Conservation (phyloP, 148 eudicot genomes). For the Heliamphora exappendiculata region DNA sequence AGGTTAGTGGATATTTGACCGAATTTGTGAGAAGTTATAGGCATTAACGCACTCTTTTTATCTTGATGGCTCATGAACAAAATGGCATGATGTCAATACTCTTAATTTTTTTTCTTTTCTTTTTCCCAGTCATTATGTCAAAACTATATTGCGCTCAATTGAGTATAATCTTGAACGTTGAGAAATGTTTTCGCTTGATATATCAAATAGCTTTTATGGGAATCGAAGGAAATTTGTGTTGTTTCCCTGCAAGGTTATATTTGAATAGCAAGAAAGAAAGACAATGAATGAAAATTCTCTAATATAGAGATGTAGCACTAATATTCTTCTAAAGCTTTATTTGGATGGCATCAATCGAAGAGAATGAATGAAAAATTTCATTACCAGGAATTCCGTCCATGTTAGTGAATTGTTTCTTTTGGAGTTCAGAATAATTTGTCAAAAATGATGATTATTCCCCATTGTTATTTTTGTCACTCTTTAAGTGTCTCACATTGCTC, state of each 20-base stretch:
- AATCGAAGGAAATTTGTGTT: neutral
- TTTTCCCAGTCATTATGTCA: neutral
- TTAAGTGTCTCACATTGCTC: too few relatives aligned
- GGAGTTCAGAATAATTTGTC: too few relatives aligned
- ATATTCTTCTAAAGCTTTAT: too few relatives aligned
- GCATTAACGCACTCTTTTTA: neutral
- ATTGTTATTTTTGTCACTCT: too few relatives aligned
- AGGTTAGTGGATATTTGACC: constrained; percentile 15
- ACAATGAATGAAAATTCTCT: too few relatives aligned
- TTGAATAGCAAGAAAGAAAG: neutral
- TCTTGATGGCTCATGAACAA: constrained; percentile 5
- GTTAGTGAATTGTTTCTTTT: too few relatives aligned
- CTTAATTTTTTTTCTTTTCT: neutral
- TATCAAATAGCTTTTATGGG: too few relatives aligned
- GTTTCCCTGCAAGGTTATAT: neutral
- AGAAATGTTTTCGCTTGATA: neutral
- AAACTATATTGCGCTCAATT: neutral
- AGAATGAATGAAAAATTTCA: too few relatives aligned
- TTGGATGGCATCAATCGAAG: neutral
- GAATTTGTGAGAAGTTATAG: constrained; percentile 10
- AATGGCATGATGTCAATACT: neutral
- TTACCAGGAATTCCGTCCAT: too few relatives aligned
- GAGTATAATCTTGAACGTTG: neutral
- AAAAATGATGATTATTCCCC: too few relatives aligned
- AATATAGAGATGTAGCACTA: too few relatives aligned